Conservation (phyloP, 2,329 filamentous ascomycete genomes). For the Phialocephala sp. region DNA sequence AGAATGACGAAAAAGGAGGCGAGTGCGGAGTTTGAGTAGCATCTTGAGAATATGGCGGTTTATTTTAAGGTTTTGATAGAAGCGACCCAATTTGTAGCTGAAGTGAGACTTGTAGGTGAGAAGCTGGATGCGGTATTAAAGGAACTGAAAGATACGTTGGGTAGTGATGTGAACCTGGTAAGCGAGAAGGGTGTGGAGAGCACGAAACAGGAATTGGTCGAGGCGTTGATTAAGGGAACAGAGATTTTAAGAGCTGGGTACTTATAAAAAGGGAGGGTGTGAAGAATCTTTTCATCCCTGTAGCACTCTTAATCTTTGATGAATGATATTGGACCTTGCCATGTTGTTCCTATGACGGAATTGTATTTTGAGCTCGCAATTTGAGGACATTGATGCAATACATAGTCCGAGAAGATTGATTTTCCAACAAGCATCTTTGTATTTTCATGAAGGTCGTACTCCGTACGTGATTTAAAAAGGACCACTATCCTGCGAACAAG, state of each 20-base stretch:
- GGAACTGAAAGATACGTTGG: not conserved
- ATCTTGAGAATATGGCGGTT: not conserved
- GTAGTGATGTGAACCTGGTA: not conserved
- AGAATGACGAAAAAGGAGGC: too few species aligned
- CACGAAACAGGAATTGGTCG: not conserved
- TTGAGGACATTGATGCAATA: too few species aligned
- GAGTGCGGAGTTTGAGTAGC: not conserved
- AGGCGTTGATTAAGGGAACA: not conserved
- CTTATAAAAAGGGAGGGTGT: not conserved
- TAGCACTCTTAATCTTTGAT: not conserved
- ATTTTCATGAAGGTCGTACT: too few species aligned
- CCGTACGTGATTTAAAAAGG: not conserved
- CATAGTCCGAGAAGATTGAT: too few species aligned
- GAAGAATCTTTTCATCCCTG: too few species aligned
- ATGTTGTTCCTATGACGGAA: too few species aligned
- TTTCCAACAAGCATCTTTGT: too few species aligned
- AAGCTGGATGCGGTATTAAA: not conserved
- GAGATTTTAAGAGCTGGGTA: not conserved
- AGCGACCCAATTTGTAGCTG: not conserved
- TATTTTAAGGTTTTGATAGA: not conserved
- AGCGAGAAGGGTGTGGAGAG: not conserved
- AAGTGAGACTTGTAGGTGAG: not conserved
- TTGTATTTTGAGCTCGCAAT: too few species aligned
- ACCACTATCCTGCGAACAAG: conserved; percentile 11
- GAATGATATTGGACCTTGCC: too few species aligned